Percentiles rank a stretch among this genome's conserved stretches.
Evolutionary conservation across 1,284 basidiomycete species (phyloP).

Genomic region (Neotropicomus parvogracilis): DNA sequence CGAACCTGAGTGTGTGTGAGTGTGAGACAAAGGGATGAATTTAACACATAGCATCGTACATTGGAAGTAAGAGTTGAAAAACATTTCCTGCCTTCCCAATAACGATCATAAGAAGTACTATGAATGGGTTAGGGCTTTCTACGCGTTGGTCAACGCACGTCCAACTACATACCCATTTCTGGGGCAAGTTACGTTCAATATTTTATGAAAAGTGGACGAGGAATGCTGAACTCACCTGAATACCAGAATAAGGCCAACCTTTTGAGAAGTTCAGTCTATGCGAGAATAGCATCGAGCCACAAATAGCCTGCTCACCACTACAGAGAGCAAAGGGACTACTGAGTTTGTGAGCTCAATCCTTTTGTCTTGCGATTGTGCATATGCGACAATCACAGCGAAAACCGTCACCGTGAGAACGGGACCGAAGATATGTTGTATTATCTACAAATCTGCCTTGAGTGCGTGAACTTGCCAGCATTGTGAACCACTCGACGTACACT

Average conservation of each 20-base stretch:
- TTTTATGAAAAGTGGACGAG: neutral
- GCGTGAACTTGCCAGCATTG: neutral
- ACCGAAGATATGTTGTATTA: constrained; percentile 64
- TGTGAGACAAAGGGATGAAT: neutral
- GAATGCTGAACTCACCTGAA: constrained; percentile 52
- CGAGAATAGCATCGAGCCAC: constrained; percentile 1
- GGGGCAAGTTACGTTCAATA: neutral
- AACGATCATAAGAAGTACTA: constrained; percentile 78
- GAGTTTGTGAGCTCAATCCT: constrained; percentile 62
- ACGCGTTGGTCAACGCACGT: neutral
- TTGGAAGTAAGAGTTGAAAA: constrained; percentile 65
- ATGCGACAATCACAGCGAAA: constrained; percentile 63
- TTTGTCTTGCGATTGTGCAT: constrained; percentile 52
- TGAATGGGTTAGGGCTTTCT: constrained; percentile 4
- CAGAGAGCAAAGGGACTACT: constrained; percentile 80
- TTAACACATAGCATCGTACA: constrained; percentile 40
- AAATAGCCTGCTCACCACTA: constrained; percentile 64
- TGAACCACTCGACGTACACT: constrained; percentile 44
- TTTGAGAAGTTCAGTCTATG: constrained; percentile 3
- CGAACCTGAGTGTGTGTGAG: constrained; percentile 42
- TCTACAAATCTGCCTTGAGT: constrained; percentile 38
- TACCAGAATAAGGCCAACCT: constrained; percentile 75
- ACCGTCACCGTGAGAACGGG: constrained; percentile 81
- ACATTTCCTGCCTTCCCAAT: constrained; percentile 82
- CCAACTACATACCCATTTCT: constrained; percentile 30